phyloP scores from a whole-genome alignment of 2,329 filamentous ascomycete genomes.

The Cyphellophora attinorum region DNA sequence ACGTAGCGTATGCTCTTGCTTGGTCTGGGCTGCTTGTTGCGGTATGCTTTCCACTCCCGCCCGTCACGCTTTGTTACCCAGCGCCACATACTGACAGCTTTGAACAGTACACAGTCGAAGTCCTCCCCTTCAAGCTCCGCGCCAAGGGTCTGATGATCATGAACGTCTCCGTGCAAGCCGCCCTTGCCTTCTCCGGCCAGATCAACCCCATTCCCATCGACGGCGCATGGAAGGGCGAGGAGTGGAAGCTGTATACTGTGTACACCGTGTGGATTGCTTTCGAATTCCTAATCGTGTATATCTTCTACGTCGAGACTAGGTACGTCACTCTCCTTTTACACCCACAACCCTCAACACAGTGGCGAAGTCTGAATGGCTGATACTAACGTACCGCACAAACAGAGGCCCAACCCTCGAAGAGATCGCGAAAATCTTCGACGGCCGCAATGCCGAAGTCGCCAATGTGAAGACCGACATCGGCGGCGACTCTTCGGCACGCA shows the following conservation, averaged over 20 bases:
- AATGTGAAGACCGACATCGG: too few species aligned
- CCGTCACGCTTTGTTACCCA: too few species aligned
- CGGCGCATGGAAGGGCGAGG: conserved; percentile 43
- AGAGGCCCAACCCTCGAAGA: conserved; percentile 62
- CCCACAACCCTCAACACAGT: too few species aligned
- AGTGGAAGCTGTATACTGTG: conserved; percentile 43
- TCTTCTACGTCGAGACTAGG: conserved; percentile 22
- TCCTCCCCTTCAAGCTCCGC: conserved; percentile 37
- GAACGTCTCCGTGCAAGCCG: conserved; percentile 31
- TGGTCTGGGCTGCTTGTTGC: conserved; percentile 24
- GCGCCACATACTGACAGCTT: too few species aligned
- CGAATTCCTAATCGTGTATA: conserved; percentile 16
- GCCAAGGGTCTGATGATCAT: conserved; percentile 27
- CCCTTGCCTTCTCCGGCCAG: conserved; percentile 39
- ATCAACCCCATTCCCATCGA: conserved; percentile 37
- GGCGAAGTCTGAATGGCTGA: too few species aligned
- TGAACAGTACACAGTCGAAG: conserved; percentile 39
- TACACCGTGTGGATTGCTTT: conserved; percentile 26
- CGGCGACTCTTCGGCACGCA: too few species aligned
- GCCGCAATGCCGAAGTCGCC: conserved; percentile 45
- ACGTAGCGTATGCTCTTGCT: conserved; percentile 30
- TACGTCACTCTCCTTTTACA: too few species aligned
- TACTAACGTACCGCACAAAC: too few species aligned
- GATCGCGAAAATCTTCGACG: conserved; percentile 62
- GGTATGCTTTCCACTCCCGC: too few species aligned